These are phyloP conservation scores for Neurospora crassa DNA, from an alignment of 2,329 filamentous ascomycete genomes.

Conservation along the genomic window DNA sequence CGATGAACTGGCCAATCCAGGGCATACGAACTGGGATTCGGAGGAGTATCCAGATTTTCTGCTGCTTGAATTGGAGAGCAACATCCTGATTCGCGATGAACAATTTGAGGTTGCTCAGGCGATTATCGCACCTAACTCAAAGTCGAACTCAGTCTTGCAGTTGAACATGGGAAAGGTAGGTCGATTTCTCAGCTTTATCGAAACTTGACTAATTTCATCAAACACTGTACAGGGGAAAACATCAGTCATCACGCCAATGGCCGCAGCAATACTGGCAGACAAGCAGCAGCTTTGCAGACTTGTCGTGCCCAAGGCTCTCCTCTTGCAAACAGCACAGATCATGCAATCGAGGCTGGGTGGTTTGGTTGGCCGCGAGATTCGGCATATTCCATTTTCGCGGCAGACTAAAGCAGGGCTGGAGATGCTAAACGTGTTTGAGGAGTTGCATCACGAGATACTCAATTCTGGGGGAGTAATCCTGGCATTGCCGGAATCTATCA, in stretches of 20 bases:
- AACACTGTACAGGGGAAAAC: constrained; percentile 38
- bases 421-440: constrained; percentile 28
- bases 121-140: constrained; percentile 44
- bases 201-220: constrained; percentile 2
- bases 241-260: constrained; percentile 46
- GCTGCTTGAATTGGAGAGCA: constrained; percentile 55
- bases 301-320: constrained; percentile 45
- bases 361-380: constrained; percentile 40
- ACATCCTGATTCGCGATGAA: constrained; percentile 50
- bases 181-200: not conserved
- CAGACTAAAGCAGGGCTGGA: constrained; percentile 28
- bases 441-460: constrained; percentile 29
- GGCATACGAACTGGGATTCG: constrained; percentile 49
- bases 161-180: constrained; percentile 57
- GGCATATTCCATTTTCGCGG: constrained; percentile 50
- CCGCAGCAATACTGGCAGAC: constrained; percentile 34
- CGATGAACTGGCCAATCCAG: constrained; percentile 36
- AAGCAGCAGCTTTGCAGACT: constrained; percentile 38
- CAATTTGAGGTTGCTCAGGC: constrained; percentile 54
- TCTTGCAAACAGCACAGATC: constrained; percentile 48
- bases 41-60: constrained; percentile 51
- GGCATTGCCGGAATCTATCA: constrained; percentile 50
- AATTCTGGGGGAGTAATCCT: constrained; percentile 43
- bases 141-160: constrained; percentile 50
- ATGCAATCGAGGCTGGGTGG: constrained; percentile 46